Base-by-base conservation (phyloP, 331 rosid species). In the Malus hybrid region DNA sequence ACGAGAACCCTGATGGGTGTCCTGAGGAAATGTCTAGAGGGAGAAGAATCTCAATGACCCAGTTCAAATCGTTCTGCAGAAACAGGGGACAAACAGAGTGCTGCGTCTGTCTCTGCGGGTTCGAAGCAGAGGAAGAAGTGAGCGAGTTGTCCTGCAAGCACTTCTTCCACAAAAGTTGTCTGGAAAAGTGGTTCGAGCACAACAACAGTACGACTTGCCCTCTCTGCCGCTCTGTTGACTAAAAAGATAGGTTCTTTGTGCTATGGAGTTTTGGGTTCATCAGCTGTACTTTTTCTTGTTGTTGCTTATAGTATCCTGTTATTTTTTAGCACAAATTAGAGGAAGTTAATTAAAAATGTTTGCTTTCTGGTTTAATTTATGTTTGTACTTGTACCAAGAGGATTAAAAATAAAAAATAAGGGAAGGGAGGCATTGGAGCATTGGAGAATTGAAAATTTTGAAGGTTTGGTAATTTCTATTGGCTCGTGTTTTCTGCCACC, bases 111-210 rank as follows among this genome's bases (percentile, higher is more conserved):
- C 79, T 94, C 0, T 86, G 80, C 73, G 76, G 90, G 16, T 94
- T 94, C 74, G 88, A 91, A 77, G 92, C 72, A 5, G 88, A 87
- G 9, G 85, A 94, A 26, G 93, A 89, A 82, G 93, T 90, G n/a
- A 91, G 92, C 36, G 87, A 87, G 68, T 86, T 91, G 80, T 85
- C 93, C 66, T 90, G 97, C 83, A 85, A 88, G 81, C 97, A 94
- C 74, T 91, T 88, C 81, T 94, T 91, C 79, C 97, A 91, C 69
- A 87, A 76, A 72, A 64, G 44, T 7, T 91, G 98, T 77, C 77
- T 91, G 46, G 96, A 88, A 7, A 88, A 82, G 74, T 94, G 97
- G 98, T 94, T 94, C 64, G 58, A 74, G 18, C 56, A 50, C 56
- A 87, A 87, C 82, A 80, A 82, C 30, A 95, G 84, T 44, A 1